phyloP scores from a whole-genome alignment of 371 early-diverging fungal genomes.

The Mortierella sp. region DNA sequence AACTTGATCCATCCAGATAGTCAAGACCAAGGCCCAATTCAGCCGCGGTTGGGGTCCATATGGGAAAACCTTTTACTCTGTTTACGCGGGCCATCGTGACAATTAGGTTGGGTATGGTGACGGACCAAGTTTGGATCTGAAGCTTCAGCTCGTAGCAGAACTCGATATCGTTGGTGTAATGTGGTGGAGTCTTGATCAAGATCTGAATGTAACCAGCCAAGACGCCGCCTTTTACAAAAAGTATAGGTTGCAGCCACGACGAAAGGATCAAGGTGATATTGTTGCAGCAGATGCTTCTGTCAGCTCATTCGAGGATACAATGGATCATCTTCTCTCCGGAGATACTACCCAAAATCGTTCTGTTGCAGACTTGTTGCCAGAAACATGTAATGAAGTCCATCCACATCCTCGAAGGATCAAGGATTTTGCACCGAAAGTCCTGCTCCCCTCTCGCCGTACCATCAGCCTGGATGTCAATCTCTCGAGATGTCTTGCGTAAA shows the following conservation, averaged over 20 bases:
- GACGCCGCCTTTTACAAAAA: neutral
- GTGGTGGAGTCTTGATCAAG: conserved; percentile 55
- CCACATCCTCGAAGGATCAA: neutral
- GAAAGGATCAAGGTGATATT: neutral
- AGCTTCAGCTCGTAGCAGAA: conserved; percentile 39
- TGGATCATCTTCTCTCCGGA: neutral
- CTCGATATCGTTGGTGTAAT: conserved; percentile 35
- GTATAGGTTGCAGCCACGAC: neutral
- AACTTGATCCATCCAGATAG: conserved; percentile 12
- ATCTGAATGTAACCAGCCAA: conserved; percentile 31
- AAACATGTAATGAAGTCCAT: neutral
- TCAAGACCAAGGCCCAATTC: neutral
- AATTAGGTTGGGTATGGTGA: conserved; percentile 49
- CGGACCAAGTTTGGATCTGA: conserved; percentile 37
- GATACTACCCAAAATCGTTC: neutral
- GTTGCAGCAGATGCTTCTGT: neutral
- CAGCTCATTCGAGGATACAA: neutral
- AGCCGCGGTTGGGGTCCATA: conserved; percentile 35
- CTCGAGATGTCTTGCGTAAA: conserved; percentile 10
- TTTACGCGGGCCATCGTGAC: conserved; percentile 21
- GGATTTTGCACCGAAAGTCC: neutral
- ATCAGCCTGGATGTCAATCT: conserved; percentile 20
- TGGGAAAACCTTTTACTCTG: conserved; percentile 34
- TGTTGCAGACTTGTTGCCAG: too few relatives aligned
- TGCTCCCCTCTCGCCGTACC: conserved; percentile 19